Evolutionary conservation across 2,329 filamentous ascomycete genomes (phyloP), one percentile per base, ranked within the genome.

Genomic region (Epichloe baconii): DNA sequence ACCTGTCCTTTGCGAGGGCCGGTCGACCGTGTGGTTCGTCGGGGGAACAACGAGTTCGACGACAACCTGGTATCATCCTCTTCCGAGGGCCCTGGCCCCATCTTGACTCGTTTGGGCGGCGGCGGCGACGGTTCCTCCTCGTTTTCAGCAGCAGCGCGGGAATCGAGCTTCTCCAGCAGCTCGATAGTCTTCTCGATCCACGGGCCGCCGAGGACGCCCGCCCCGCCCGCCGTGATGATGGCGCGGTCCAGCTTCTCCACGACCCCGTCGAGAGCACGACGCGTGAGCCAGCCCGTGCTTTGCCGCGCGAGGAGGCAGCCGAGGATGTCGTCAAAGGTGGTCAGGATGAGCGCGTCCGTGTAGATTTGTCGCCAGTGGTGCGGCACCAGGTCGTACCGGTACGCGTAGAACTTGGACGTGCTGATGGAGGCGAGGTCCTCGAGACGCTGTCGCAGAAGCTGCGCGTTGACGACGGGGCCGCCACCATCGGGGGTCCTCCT

Each of bases 191-290:
- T 61, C 52, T 83, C 73, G 44, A 83, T 72, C 64, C 75, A 79
- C 3, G 12, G 46, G 19, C 66, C 61, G 7, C 78, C 75, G 51
- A 86, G 71, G 1, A 62, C 56, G 0, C 76, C 72, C 1, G 79
- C 78, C 0, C 77, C 84, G 1, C 85, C 86, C 0, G 86, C 79
- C 50, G 89, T 77, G 44, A 95, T 87, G 44, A 94, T 67, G 0
- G 85, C 83, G 64, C 82, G 80, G 59, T 96, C 90, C 2, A 97
- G 73, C 1, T 75, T 68, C 49, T 75, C 74, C 36, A 95, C 77
- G 2, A 85, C 71, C 2, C 72, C 64, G 36, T 78, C 73, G 4
- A 89, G 62, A 3, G 54, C 49, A 8, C 50, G 47, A 31, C 59
- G 57, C 6, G 57, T 51, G 2, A 56, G 53, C 11, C 44, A 45